These are phyloP conservation scores for Nakazawaea molendinolei DNA, from an alignment of 805 yeast species.

Conservation along the genomic window DNA sequence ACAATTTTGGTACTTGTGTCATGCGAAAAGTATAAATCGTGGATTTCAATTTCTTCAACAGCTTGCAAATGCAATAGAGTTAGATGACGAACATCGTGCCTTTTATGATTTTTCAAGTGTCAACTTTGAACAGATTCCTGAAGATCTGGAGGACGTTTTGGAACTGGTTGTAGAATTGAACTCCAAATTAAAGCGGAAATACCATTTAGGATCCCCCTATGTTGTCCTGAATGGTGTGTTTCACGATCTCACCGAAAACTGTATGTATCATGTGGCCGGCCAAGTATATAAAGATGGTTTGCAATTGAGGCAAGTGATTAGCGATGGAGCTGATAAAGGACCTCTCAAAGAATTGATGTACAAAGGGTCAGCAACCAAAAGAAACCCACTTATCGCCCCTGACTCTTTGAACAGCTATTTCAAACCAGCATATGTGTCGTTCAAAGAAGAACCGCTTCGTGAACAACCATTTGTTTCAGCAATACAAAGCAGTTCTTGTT, in stretches of 20 bases:
- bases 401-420: conserved; percentile 25
- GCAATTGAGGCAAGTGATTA: conserved; percentile 23
- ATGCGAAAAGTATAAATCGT: conserved; percentile 16
- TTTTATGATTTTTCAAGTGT: neutral
- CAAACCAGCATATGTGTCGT: conserved; percentile 11
- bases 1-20: conserved; percentile 18
- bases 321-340: conserved; percentile 21
- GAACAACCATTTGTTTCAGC: conserved; percentile 22
- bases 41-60: conserved; percentile 19
- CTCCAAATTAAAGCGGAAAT: no score
- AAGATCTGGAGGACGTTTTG: conserved; percentile 14
- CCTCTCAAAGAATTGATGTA: conserved; percentile 36
- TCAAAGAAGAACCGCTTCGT: conserved; percentile 32
- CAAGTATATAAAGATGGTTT: conserved; percentile 50
- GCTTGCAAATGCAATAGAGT: conserved; percentile 13
- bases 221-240: conserved; percentile 73
- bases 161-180: no score
- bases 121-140: conserved; percentile 7
- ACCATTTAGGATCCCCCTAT: no score
- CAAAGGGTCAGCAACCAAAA: conserved; percentile 29
- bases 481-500: neutral
- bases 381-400: conserved; percentile 50
- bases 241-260: conserved; percentile 39
- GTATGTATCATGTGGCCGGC: conserved; percentile 48
- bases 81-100: neutral